Conservation (phyloP, 768 basidiomycete species). For the Trametes coccinea region DNA sequence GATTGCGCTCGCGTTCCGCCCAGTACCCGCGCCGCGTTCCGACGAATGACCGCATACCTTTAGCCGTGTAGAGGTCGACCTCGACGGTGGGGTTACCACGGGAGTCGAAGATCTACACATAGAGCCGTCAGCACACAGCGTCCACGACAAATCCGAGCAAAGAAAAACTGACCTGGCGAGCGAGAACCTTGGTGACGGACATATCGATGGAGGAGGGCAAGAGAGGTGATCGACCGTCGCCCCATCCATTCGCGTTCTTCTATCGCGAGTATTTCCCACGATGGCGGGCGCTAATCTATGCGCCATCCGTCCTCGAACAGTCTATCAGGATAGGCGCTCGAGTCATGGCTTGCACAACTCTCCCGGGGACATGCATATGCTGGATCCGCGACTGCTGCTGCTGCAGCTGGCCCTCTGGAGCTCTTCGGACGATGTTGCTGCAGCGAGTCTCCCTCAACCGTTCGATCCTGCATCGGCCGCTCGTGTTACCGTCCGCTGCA, state of each 20-base stretch:
- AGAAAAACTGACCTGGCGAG: constrained; percentile 72
- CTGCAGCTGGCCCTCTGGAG: too few species aligned
- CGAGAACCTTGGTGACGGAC: constrained; percentile 90
- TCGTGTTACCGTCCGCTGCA: not conserved
- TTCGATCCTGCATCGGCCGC: not conserved
- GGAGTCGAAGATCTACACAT: constrained; percentile 92
- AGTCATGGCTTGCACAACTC: not conserved
- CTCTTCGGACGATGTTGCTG: not conserved
- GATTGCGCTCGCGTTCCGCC: too few species aligned
- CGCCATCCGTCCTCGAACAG: not conserved
- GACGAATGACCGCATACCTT: constrained; percentile 54
- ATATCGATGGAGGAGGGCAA: constrained; percentile 47
- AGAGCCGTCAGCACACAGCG: constrained; percentile 66
- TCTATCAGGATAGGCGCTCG: constrained; percentile 6
- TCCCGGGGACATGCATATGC: too few species aligned
- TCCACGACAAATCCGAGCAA: not conserved
- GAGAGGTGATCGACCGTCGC: constrained; percentile 21
- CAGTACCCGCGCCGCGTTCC: not conserved
- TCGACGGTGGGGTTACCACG: constrained; percentile 98
- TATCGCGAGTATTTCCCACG: constrained; percentile 35
- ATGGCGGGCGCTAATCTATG: constrained; percentile 31
- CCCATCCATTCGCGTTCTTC: constrained; percentile 20
- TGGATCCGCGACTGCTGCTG: too few species aligned
- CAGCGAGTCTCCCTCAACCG: not conserved
- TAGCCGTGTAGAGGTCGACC: constrained; percentile 84